Evolutionary conservation across 1,284 basidiomycete genomes (phyloP), one percentile per base, ranked within the genome.

Genomic region (Omphalotus olearius): DNA sequence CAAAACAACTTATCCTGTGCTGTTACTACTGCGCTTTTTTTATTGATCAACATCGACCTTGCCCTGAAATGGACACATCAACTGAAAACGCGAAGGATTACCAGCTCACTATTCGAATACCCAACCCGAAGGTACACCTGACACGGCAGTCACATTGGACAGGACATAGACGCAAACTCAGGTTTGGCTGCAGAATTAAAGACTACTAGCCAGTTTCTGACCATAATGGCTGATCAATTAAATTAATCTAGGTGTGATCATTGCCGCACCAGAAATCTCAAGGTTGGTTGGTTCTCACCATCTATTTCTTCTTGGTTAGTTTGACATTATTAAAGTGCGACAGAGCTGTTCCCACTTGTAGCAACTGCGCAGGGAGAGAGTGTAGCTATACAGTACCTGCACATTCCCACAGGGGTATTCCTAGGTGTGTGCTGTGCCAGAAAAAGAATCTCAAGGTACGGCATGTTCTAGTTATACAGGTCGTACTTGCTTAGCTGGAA

Each of bases 381-480:
- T 87, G 84, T 66, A 79, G 74, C 64, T 87, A 87, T 62, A 86
- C 85, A 14, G 64, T 85, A 38, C 84, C 83, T 10, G 86, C 83
- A 10, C 85, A 84, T 38, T 83, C 84, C 38, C 84, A 87, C 64
- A 75, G 85, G 54, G 84, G 85, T 20, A 85, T 87, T 56, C 84
- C 85, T 36, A 72, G 84, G 50, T 87, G 85, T 53, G 83, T 86
- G 70, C 74, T 78, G 47, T 87, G 83, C 66, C 81, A 83, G 23
- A 62, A 70, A 38, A 71, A 72, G 62, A 85, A 85, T 61, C 70
- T 86, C 30, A 88, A 87, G 68, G 84, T 85, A 52, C 57, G 76
- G 37, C 40, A 35, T 36, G 44, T 43, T 47, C 36, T 30, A 25
- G 50, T 25, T 56, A 23, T 50, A 45, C 20, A 43, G 47, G 49